phyloP scores from a whole-genome alignment of 2,329 filamentous ascomycete genomes.

The Basipetospora sp. region DNA sequence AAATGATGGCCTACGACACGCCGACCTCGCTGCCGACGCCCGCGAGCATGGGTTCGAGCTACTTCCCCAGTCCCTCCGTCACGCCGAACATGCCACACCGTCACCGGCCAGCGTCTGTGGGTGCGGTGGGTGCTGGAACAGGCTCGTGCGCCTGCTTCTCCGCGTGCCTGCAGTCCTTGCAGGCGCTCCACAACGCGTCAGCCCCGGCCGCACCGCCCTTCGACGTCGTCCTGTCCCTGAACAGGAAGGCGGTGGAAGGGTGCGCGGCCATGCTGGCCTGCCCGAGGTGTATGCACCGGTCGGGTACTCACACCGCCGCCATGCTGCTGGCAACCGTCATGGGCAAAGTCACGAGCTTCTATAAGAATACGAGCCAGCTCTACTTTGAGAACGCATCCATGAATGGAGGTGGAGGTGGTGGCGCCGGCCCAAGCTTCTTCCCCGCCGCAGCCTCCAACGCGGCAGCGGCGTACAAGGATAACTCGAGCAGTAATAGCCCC shows the following conservation, averaged over 20 bases:
- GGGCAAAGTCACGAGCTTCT: slow-evolving; percentile 31
- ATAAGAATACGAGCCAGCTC: slow-evolving; percentile 25
- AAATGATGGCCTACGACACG: slow-evolving; percentile 18
- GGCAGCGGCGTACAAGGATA: not conserved
- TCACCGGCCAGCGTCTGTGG: not conserved
- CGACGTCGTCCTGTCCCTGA: slow-evolving; percentile 29
- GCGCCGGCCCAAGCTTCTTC: not conserved
- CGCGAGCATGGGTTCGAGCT: slow-evolving; percentile 20
- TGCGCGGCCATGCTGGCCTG: slow-evolving; percentile 33
- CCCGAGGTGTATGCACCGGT: slow-evolving; percentile 27
- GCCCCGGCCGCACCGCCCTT: slow-evolving; percentile 24
- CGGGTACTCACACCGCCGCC: slow-evolving; percentile 27
- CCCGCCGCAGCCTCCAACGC: not conserved
- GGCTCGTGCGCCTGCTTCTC: slow-evolving; percentile 32
- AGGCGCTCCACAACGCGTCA: slow-evolving; percentile 31
- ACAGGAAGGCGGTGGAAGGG: slow-evolving; percentile 33
- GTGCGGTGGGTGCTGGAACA: slow-evolving; percentile 5
- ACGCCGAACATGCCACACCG: slow-evolving; percentile 20
- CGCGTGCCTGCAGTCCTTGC: slow-evolving; percentile 30
- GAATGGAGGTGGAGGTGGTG: too few species aligned
- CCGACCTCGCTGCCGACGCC: slow-evolving; percentile 19
- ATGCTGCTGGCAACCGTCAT: slow-evolving; percentile 37
- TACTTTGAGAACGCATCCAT: slow-evolving; percentile 25
- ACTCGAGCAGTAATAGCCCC: slow-evolving; percentile 8
- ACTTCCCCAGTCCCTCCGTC: slow-evolving; percentile 25